Evolutionary conservation across 2,329 filamentous ascomycete species (phyloP).

Genomic region (Clonostachys solani): DNA sequence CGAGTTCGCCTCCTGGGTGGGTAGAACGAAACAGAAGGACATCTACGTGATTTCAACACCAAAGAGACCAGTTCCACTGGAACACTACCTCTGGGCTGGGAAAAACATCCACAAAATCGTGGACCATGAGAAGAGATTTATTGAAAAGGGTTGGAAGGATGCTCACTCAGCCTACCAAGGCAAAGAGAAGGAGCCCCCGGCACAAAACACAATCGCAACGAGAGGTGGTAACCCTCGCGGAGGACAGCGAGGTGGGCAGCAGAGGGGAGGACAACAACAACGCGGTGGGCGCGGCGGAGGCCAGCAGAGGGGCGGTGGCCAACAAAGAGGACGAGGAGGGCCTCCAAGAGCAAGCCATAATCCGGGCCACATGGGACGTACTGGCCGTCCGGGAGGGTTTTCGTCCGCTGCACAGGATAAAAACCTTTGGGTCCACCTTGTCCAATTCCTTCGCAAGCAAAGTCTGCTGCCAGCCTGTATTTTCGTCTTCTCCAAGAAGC

Average conservation of each 20-base stretch:
- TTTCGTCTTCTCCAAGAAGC: conserved; percentile 97
- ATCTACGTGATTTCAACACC: conserved; percentile 98
- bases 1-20: conserved; percentile 98
- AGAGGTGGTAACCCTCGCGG: conserved; percentile 31
- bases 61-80: conserved; percentile 89
- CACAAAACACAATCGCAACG: conserved; percentile 23
- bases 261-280: conserved; percentile 41
- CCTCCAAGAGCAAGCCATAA: conserved; percentile 55
- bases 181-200: conserved; percentile 66
- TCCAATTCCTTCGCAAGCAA: conserved; percentile 84
- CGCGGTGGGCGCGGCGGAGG: conserved; percentile 37
- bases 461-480: conserved; percentile 89
- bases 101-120: conserved; percentile 95
- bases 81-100: conserved; percentile 94
- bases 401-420: conserved; percentile 91
- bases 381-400: conserved; percentile 78
- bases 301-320: conserved; percentile 44
- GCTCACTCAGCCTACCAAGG: conserved; percentile 80
- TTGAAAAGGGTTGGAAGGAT: conserved; percentile 92
- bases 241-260: conserved; percentile 34
- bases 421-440: conserved; percentile 93
- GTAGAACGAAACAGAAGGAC: conserved; percentile 95
- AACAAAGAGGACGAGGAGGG: conserved; percentile 47
- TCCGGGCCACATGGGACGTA: conserved; percentile 84
- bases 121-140: conserved; percentile 83